These are phyloP conservation scores for Phialophora verrucosa DNA, from an alignment of 2,329 filamentous ascomycete species.

Conservation along the genomic window DNA sequence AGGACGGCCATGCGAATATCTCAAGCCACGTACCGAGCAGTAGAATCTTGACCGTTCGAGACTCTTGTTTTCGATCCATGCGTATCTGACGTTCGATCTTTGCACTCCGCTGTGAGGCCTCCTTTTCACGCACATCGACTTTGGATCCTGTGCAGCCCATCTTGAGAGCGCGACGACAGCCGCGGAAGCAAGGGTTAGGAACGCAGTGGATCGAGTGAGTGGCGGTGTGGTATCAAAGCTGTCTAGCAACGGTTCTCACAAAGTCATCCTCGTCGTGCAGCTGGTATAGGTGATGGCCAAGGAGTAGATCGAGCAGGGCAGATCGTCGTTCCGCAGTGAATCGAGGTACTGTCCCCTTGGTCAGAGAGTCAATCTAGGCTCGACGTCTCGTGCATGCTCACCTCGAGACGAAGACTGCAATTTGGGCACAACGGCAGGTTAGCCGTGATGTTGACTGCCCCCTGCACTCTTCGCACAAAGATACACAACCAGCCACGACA, in stretches of 20 bases:
- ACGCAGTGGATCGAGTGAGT: neutral
- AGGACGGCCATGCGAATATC: too few species aligned
- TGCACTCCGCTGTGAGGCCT: constrained; percentile 51
- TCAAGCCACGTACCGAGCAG: constrained; percentile 72
- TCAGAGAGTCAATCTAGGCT: neutral
- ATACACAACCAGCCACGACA: neutral
- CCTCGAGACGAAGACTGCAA: neutral
- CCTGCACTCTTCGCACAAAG: neutral
- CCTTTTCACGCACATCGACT: constrained; percentile 48
- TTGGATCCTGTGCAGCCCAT: constrained; percentile 56
- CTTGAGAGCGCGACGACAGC: constrained; percentile 30
- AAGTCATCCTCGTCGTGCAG: constrained; percentile 6
- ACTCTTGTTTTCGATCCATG: constrained; percentile 83
- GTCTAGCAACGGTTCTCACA: neutral
- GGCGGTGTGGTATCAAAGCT: neutral
- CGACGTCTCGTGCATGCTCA: neutral
- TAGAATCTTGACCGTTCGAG: constrained; percentile 90
- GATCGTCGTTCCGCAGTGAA: neutral
- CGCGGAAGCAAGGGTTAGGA: neutral
- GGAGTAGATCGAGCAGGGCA: neutral
- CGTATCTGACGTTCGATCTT: constrained; percentile 88
- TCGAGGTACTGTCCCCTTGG: neutral
- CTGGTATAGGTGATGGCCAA: neutral
- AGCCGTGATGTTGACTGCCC: neutral
- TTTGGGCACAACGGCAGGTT: neutral